Evolutionary conservation across 192 early-diverging fungal species (phyloP).

Genomic region (Coemansia sp.): DNA sequence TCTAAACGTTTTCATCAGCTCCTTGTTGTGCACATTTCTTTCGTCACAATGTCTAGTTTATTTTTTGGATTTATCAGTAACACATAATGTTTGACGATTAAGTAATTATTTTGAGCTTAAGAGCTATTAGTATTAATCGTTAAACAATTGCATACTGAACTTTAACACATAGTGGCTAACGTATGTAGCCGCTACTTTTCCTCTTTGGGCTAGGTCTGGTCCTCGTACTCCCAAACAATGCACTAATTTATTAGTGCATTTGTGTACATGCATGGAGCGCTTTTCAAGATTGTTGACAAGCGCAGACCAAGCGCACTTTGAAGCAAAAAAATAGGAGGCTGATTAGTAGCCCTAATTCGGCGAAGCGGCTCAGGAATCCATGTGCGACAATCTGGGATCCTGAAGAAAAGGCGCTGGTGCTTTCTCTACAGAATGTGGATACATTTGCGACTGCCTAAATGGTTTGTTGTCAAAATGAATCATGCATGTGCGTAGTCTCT

Average conservation of each 20-base stretch:
- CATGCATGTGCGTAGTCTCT: background rate
- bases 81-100: background rate
- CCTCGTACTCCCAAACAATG: background rate
- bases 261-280: background rate
- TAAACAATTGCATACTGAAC: too few species aligned
- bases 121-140: too few species aligned
- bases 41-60: too few species aligned
- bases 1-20: constrained; percentile 6
- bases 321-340: background rate
- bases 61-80: too few species aligned
- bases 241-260: background rate
- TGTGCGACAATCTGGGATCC: background rate
- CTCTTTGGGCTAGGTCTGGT: background rate
- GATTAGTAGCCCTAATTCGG: background rate
- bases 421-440: background rate
- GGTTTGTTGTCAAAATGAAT: background rate
- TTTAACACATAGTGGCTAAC: background rate
- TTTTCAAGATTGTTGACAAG: background rate
- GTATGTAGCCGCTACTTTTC: background rate
- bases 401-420: background rate
- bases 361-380: background rate
- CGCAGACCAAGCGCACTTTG: background rate
- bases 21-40: too few species aligned
- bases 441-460: background rate
- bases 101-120: background rate